These are phyloP conservation scores for Cyclotella baltica DNA, from an alignment of 108 stramenopile species.

Conservation along the genomic window DNA sequence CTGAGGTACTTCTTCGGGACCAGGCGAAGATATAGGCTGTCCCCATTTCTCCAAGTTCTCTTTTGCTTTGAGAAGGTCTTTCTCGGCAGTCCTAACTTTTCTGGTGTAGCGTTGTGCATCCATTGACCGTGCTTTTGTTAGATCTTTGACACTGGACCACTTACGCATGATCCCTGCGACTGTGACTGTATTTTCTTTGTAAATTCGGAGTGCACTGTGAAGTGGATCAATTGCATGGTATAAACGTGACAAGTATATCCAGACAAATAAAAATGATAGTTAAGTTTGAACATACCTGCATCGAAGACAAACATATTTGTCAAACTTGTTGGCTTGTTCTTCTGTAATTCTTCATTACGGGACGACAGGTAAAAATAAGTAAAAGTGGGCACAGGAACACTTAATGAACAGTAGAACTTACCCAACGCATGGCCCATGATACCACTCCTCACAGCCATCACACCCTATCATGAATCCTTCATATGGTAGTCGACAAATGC, in stretches of 20 bases:
- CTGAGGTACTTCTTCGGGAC: neutral
- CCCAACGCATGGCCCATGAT: slow-evolving; percentile 93
- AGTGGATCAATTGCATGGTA: no score
- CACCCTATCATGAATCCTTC: slow-evolving; percentile 98
- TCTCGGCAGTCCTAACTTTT: slow-evolving; percentile 59
- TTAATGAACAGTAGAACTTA: no score
- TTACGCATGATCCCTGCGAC: slow-evolving; percentile 66
- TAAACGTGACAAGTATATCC: neutral
- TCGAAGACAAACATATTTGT: slow-evolving; percentile 83
- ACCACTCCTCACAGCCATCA: slow-evolving; percentile 95
- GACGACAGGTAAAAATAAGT: no score
- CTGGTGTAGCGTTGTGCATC: slow-evolving; percentile 74
- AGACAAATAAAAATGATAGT: neutral
- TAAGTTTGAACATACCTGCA: slow-evolving; percentile 36
- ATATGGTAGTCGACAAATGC: slow-evolving; percentile 90
- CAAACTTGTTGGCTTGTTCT: slow-evolving; percentile 75
- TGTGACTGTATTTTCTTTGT: slow-evolving; percentile 50
- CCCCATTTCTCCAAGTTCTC: slow-evolving; percentile 66
- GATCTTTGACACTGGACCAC: slow-evolving; percentile 73
- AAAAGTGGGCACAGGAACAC: no score
- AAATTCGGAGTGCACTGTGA: slow-evolving; percentile 54
- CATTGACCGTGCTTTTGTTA: slow-evolving; percentile 67
- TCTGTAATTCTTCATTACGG: no score
- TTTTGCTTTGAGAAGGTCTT: slow-evolving; percentile 59
- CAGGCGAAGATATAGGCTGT: slow-evolving; percentile 7